Percentiles rank a stretch among this genome's conserved stretches.
These are phyloP conservation scores for Lecanicillium sp. DNA, from an alignment of 2,329 filamentous ascomycete genomes.

Conservation along the genomic window DNA sequence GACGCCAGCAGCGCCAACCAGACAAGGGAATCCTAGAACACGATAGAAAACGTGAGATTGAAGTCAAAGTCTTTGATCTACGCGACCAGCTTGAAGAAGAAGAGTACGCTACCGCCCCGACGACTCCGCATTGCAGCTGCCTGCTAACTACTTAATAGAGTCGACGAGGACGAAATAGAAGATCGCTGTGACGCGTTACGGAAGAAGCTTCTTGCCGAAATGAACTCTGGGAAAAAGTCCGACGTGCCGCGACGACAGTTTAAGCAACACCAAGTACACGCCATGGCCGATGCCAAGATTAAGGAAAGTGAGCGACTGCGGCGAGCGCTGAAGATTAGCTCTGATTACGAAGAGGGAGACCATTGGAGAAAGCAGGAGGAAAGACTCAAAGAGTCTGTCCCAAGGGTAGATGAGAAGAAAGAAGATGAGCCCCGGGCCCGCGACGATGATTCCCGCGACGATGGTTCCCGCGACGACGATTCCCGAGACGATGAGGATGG, in stretches of 20 bases:
- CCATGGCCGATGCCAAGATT: constrained; percentile 92
- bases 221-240: constrained; percentile 23
- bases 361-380: constrained; percentile 85
- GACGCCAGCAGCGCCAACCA: constrained; percentile 73
- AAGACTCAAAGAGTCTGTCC: constrained; percentile 39
- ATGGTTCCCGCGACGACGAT: constrained; percentile 1
- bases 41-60: constrained; percentile 82
- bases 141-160: constrained; percentile 33
- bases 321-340: constrained; percentile 78
- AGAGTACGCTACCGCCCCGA: constrained; percentile 43
- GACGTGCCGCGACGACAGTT: constrained; percentile 44
- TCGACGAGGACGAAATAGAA: constrained; percentile 90
- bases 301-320: constrained; percentile 86
- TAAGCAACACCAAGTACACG: constrained; percentile 92
- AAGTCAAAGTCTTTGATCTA: constrained; percentile 88
- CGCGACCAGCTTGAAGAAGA: constrained; percentile 89
- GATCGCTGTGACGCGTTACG: constrained; percentile 38
- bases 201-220: constrained; percentile 31
- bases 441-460: not conserved
- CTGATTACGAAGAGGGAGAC: constrained; percentile 76
- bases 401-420: constrained; percentile 29
- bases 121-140: no score
- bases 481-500: no score
- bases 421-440: no score
- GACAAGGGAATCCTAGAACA: constrained; percentile 92